Conservation (phyloP, 2,329 filamentous ascomycete species). For the Pseudogymnoascus pannorum region DNA sequence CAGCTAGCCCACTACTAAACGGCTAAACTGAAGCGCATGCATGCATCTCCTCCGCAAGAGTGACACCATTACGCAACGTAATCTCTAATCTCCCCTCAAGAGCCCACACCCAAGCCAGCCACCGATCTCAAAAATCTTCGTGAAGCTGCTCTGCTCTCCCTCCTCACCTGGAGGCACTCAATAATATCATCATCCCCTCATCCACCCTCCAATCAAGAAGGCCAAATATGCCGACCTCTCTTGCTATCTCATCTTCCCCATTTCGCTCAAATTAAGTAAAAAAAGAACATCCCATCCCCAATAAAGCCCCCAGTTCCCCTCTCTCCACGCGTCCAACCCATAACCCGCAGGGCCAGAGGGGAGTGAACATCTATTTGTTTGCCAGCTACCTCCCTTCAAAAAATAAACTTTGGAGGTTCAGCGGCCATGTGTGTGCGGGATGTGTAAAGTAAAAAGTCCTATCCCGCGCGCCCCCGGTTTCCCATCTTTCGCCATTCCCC, state of each 20-base stretch:
- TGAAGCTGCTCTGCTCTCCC: background rate
- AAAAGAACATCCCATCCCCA: background rate
- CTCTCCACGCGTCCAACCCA: background rate
- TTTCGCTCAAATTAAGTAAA: conserved; percentile 7
- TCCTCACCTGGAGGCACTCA: background rate
- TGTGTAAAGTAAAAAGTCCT: background rate
- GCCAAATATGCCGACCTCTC: background rate
- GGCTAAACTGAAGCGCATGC: background rate
- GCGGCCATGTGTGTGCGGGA: background rate
- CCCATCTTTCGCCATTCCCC: background rate
- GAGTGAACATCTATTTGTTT: background rate
- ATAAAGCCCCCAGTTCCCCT: background rate
- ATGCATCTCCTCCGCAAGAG: conserved; percentile 3
- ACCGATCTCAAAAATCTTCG: background rate
- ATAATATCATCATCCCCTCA: background rate
- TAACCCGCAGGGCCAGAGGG: background rate
- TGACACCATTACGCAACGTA: background rate
- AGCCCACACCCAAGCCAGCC: background rate
- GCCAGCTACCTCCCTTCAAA: background rate
- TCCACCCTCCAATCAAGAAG: background rate
- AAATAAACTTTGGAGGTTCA: background rate
- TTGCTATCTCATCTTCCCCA: background rate
- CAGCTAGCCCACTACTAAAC: background rate
- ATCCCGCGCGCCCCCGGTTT: background rate
- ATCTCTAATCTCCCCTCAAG: background rate